Percentiles rank a stretch among this genome's conserved stretches.
phyloP scores from a whole-genome alignment of 129 eudicot species.

The Sambucus nigra region DNA sequence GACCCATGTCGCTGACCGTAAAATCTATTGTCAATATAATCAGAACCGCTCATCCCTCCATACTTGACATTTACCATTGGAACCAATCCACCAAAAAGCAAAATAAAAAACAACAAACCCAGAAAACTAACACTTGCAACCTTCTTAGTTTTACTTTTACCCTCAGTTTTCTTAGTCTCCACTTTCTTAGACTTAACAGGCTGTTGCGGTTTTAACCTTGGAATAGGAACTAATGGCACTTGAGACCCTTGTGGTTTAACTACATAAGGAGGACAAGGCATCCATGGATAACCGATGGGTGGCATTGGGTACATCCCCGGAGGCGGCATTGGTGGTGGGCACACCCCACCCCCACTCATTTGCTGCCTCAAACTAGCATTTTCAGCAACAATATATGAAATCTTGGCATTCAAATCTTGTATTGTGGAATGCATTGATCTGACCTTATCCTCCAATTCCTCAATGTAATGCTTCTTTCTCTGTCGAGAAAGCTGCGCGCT shows the following conservation, averaged over 20 bases:
- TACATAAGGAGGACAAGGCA: constrained; percentile 60
- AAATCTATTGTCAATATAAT: constrained; percentile 21
- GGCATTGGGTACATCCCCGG: constrained; percentile 70
- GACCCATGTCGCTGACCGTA: constrained; percentile 37
- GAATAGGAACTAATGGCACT: constrained; percentile 87
- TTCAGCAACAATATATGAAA: constrained; percentile 56
- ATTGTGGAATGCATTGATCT: constrained; percentile 73
- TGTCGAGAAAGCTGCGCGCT: constrained; percentile 91
- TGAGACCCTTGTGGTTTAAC: constrained; percentile 74
- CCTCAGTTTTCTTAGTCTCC: constrained; percentile 54
- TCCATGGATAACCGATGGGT: constrained; percentile 80
- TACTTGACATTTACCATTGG: constrained; percentile 64
- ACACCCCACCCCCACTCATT: constrained; percentile 32
- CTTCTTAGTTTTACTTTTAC: constrained; percentile 61
- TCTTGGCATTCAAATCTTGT: constrained; percentile 66
- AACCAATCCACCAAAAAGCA: constrained; percentile 79
- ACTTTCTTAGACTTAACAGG: constrained; percentile 35
- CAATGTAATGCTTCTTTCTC: constrained; percentile 86
- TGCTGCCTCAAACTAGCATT: constrained; percentile 73
- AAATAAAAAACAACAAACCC: constrained; percentile 68
- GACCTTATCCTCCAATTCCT: constrained; percentile 91
- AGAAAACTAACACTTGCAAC: constrained; percentile 82
- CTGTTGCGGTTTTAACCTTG: constrained; percentile 61
- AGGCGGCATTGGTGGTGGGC: constrained; percentile 31
- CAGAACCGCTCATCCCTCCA: constrained; percentile 33